Conservation (phyloP, 495 filamentous ascomycete genomes). For the Aspergillus ellipticus region DNA sequence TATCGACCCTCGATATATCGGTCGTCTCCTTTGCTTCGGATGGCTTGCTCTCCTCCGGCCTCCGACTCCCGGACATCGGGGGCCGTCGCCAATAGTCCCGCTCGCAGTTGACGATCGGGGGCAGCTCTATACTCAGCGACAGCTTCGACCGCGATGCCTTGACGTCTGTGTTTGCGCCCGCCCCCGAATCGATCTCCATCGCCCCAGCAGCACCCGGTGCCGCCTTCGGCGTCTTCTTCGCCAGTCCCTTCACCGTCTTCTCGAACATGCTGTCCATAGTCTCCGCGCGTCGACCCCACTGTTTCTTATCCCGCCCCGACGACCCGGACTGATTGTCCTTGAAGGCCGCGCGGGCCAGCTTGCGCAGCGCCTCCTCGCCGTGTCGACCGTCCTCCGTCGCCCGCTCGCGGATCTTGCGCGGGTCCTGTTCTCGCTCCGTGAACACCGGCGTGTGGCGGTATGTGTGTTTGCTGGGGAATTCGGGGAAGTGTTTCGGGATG, state of each 20-base stretch:
- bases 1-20: constrained; percentile 27
- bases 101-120: constrained; percentile 48
- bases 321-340: constrained; percentile 39
- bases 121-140: constrained; percentile 37
- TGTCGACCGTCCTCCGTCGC: constrained; percentile 70
- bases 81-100: constrained; percentile 39
- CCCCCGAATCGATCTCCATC: constrained; percentile 36
- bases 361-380: constrained; percentile 70
- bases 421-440: constrained; percentile 62
- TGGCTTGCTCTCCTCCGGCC: constrained; percentile 29
- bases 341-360: constrained; percentile 53
- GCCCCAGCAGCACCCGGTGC: constrained; percentile 12
- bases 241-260: constrained; percentile 39
- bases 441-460: constrained; percentile 66
- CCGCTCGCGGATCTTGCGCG: constrained; percentile 65
- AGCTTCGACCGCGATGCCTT: constrained; percentile 27
- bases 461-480: constrained; percentile 70
- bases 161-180: constrained; percentile 20
- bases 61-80: constrained; percentile 22
- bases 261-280: constrained; percentile 50
- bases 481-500: constrained; percentile 65
- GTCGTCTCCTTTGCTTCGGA: constrained; percentile 17
- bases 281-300: constrained; percentile 41
- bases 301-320: constrained; percentile 38
- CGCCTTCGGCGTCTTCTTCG: constrained; percentile 32